A percentile compares a stretch with the other conserved stretches of the same genome.
phyloP scores from a whole-genome alignment of 2,329 filamentous ascomycete genomes.

The Colletotrichum camelliae region DNA sequence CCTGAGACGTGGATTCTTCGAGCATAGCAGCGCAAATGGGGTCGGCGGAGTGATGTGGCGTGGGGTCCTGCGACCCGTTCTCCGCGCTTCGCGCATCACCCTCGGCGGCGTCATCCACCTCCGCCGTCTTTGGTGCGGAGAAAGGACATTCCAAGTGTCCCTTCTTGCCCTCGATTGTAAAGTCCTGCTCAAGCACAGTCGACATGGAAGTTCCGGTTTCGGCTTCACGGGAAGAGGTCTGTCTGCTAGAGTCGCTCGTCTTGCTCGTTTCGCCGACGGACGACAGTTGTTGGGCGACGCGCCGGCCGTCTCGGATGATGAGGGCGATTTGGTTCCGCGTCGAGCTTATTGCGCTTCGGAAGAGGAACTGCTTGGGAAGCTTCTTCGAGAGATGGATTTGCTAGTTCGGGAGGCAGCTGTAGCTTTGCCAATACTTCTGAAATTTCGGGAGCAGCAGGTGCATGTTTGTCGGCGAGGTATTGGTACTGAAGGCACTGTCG shows the following conservation, averaged over 20 bases:
- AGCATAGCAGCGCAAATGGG: slow-evolving; percentile 70
- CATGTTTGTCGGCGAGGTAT: slow-evolving; percentile 71
- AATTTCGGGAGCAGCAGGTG: slow-evolving; percentile 68
- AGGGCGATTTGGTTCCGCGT: slow-evolving; percentile 65
- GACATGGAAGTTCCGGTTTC: slow-evolving; percentile 62
- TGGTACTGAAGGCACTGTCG: slow-evolving; percentile 56
- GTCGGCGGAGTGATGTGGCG: slow-evolving; percentile 57
- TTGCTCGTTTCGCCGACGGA: slow-evolving; percentile 56
- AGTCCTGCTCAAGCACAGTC: slow-evolving; percentile 82
- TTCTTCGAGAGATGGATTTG: slow-evolving; percentile 52
- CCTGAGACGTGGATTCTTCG: slow-evolving; percentile 63
- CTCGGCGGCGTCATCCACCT: slow-evolving; percentile 8
- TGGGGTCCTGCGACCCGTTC: slow-evolving; percentile 36
- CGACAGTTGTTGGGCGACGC: slow-evolving; percentile 59
- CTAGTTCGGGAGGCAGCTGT: slow-evolving; percentile 63
- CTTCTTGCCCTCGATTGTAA: slow-evolving; percentile 83
- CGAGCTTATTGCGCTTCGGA: slow-evolving; percentile 50
- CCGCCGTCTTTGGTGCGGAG: slow-evolving; percentile 43
- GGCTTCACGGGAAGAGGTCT: slow-evolving; percentile 49
- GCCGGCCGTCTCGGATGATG: slow-evolving; percentile 68
- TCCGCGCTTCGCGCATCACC: background rate
- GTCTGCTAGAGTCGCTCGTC: slow-evolving; percentile 54
- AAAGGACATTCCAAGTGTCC: slow-evolving; percentile 85
- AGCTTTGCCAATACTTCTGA: slow-evolving; percentile 70
- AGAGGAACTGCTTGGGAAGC: slow-evolving; percentile 58